Conservation (phyloP, 495 filamentous ascomycete genomes). For the Xeromyces bisporus region DNA sequence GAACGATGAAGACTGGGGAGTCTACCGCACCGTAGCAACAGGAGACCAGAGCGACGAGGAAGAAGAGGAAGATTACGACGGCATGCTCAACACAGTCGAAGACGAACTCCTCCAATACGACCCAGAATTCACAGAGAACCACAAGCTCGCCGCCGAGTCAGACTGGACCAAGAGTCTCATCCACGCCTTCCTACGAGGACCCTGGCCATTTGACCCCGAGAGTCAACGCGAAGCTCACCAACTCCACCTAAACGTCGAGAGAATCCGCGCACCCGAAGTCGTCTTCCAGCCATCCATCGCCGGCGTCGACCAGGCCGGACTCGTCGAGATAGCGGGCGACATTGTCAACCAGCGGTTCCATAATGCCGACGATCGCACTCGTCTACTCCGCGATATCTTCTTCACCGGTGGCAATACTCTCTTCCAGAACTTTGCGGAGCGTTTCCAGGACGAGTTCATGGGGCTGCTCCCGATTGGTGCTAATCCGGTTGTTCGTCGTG, state of each 20-base stretch:
- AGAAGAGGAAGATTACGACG: conserved; percentile 71
- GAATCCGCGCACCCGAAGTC: conserved; percentile 90
- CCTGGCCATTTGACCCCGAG: conserved; percentile 67
- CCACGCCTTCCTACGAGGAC: conserved; percentile 77
- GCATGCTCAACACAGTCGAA: conserved; percentile 56
- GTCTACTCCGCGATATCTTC: conserved; percentile 72
- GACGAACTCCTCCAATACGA: conserved; percentile 73
- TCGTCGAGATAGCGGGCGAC: conserved; percentile 75
- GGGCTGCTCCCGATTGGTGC: conserved; percentile 55
- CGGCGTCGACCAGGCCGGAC: conserved; percentile 83
- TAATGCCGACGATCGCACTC: conserved; percentile 35
- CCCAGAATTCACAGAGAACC: conserved; percentile 70
- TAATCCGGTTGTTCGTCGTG: conserved; percentile 46
- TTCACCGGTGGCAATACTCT: conserved; percentile 85
- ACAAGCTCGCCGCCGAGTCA: conserved; percentile 76
- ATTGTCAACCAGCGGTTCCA: conserved; percentile 67
- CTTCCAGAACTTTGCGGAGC: conserved; percentile 73
- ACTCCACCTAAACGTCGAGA: conserved; percentile 88
- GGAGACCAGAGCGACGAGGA: conserved; percentile 61
- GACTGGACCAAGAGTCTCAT: conserved; percentile 87
- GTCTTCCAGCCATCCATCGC: conserved; percentile 93
- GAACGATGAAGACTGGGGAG: conserved; percentile 93
- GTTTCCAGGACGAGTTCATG: conserved; percentile 53
- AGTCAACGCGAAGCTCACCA: conserved; percentile 70
- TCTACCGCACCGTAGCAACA: conserved; percentile 80